Percentiles rank a stretch among this genome's conserved stretches.
phyloP scores from a whole-genome alignment of 2,329 filamentous ascomycete genomes.

The Ceratocystis eucalypticola region DNA sequence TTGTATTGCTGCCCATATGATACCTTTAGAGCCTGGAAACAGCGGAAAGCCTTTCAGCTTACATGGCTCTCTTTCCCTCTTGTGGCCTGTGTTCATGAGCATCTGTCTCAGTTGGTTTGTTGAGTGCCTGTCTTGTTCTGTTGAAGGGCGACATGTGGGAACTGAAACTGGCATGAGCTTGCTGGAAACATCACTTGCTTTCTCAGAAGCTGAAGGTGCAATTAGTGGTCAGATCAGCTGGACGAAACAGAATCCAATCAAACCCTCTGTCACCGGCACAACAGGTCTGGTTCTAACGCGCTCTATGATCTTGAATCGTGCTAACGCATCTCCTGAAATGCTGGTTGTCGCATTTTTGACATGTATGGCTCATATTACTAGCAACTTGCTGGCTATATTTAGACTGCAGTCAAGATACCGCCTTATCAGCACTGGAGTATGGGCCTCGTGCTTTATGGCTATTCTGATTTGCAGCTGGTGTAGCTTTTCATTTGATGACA shows the following conservation, averaged over 20 bases:
- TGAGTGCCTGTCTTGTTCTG: slow-evolving; percentile 74
- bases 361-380: slow-evolving; percentile 74
- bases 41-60: slow-evolving; percentile 38
- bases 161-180: slow-evolving; percentile 92
- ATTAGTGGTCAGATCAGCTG: slow-evolving; percentile 68
- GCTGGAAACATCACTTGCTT: slow-evolving; percentile 90
- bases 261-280: slow-evolving; percentile 29
- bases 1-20: slow-evolving; percentile 63
- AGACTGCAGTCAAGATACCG: slow-evolving; percentile 66
- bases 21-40: slow-evolving; percentile 29
- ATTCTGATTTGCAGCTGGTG: slow-evolving; percentile 67
- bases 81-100: slow-evolving; percentile 63
- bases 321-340: slow-evolving; percentile 83
- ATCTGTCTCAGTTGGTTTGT: slow-evolving; percentile 69
- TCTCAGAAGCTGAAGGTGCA: slow-evolving; percentile 85
- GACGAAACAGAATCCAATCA: slow-evolving; percentile 41
- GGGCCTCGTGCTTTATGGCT: slow-evolving; percentile 80
- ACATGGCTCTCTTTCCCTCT: slow-evolving; percentile 61
- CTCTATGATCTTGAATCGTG: slow-evolving; percentile 57
- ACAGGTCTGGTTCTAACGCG: slow-evolving; percentile 32
- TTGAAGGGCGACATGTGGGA: slow-evolving; percentile 67
- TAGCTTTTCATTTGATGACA: slow-evolving; percentile 47
- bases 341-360: slow-evolving; percentile 79
- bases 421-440: slow-evolving; percentile 76
- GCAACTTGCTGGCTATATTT: slow-evolving; percentile 67